phyloP scores from a whole-genome alignment of 139 green algal species.

The Pleodorina starrii region DNA sequence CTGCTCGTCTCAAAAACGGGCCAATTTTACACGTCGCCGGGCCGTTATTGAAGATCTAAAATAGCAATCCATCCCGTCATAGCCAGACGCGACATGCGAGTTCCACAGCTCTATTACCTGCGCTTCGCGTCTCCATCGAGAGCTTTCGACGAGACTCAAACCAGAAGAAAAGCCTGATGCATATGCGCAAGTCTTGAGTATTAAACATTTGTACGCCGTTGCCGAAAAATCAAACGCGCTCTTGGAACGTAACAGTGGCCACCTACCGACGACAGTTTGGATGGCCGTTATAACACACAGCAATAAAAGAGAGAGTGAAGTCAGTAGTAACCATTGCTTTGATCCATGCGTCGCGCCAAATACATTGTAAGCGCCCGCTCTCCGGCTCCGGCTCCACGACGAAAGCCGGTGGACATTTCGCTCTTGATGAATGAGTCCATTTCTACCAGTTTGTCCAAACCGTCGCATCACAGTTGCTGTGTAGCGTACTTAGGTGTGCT shows the following conservation, averaged over 20 bases:
- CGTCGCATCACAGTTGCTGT: not conserved
- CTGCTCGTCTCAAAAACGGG: too few relatives aligned
- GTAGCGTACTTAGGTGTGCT: too few relatives aligned
- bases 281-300: too few relatives aligned
- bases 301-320: not conserved
- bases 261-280: too few relatives aligned
- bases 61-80: too few relatives aligned
- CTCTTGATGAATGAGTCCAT: not conserved
- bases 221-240: not conserved
- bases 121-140: not conserved
- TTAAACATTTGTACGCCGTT: not conserved
- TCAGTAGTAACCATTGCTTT: not conserved
- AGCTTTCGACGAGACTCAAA: not conserved
- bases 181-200: not conserved
- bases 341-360: not conserved
- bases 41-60: too few relatives aligned
- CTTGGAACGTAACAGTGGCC: not conserved
- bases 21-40: too few relatives aligned
- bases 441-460: not conserved
- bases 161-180: not conserved
- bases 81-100: too few relatives aligned
- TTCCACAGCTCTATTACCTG: too few relatives aligned
- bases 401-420: too few relatives aligned
- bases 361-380: not conserved
- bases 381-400: not conserved